Evolutionary conservation across 441 rosid species (phyloP), one percentile per base, ranked within the genome.

Genomic region (Viola pubescens): DNA sequence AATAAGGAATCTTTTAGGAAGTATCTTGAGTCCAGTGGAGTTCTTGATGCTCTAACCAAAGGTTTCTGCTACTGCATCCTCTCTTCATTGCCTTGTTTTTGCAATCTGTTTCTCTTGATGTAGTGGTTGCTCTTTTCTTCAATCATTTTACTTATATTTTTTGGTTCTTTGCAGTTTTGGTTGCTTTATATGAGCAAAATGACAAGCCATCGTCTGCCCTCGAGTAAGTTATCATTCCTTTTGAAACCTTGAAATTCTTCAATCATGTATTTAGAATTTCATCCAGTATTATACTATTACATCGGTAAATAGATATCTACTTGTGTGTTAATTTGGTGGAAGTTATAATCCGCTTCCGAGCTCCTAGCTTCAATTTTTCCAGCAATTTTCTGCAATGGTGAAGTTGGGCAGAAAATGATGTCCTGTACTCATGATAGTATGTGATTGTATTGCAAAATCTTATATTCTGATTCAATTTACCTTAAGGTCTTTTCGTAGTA

Each of bases 1-100:
- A 89, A 92, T 77, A 92, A 89, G 68, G 96, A 92, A 77, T 82
- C 89, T 42, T 92, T 84, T 58, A 86, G 89, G 78, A 92, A 87
- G 76, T 92, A 87, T 67, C 77, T 92, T 57, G 94, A 92, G 56
- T 81, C 94, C 6, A 78, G 82, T 73, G 97, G 96, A 52, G 97
- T 86, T 73, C 76, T 87, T 70, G 91, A 89, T 80, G 73, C 87
- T 70, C 92, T 92, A 65, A 87, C 91, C 63, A 86, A 84, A 79
- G 94, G 97, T 87, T 44, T 41, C 4, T 65, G 8, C 51, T 55
- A 14, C n/a, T n/a, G n/a, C n/a, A n/a, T n/a, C n/a, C n/a, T n/a
- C n/a, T n/a, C n/a, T 37, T 59, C 44, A 19, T 11, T 56, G 7
- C 5, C 40, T 45, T 6, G 0, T 1, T 4, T 37, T 52, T 5